Base-by-base conservation (phyloP, 1,284 basidiomycete species). In the Boletus mariae region DNA sequence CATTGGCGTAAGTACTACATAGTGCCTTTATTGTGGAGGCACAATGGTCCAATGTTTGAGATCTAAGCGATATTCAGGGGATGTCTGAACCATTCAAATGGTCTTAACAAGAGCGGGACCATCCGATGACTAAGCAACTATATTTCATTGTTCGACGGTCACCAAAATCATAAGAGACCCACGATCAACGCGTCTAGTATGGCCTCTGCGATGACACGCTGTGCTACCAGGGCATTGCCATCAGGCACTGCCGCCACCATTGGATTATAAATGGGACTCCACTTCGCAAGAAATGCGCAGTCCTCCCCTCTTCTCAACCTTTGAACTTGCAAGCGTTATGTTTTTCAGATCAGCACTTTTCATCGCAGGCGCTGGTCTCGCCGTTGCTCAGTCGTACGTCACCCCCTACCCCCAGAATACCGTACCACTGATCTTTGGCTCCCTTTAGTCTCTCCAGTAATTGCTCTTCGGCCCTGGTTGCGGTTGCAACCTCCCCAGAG, bases 361-460 rank as follows among this genome's bases (percentile, higher is more conserved):
- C 56, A 54, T 73, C 38, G 64, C 62, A 51, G 75, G 64, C 49
- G 70, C 74, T 61, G 72, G 73, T 58, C 66, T 74, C 61, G 74
- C 69, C 56, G 71, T 71, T 60, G 79, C 78, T 28, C 73, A 76
- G 56, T 66, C 73, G 80, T 81, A 61, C 60, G 77, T 69, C 20
- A 8, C 26, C 2, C 10, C 2, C 5, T 20, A 11, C 23, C 11
- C 3, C 17, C 17, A 1, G 11, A 20, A 11, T 9, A 51, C 46
- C 28, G 45, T 54, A 42, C 54, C 61, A 31, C 58, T 67, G 4
- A 61, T 59, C 12, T 10, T 8, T 35, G 15, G 2, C 4, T 35
- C 11, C 31, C 7, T 25, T 28, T 12, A 65, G 62, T 26, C 3
- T 58, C 25, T 58, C 58, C 1, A 61, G 55, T 5, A 57, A 64